Evolutionary conservation across 2,329 filamentous ascomycete species (phyloP).

Genomic region (Monosporascus sp.): DNA sequence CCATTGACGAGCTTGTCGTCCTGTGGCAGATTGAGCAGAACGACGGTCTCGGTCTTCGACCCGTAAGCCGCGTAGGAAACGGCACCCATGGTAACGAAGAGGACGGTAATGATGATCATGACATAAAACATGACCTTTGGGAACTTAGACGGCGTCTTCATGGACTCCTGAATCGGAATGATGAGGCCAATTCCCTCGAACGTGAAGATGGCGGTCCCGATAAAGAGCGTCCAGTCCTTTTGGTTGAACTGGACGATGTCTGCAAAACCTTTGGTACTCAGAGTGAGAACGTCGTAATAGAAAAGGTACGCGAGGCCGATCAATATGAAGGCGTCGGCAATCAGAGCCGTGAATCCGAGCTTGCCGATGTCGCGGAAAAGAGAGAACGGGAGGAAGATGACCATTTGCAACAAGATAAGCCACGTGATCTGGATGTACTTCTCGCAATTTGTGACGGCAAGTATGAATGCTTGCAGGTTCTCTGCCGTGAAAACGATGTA

Average conservation of each 20-base stretch:
- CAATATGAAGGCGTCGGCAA: slow-evolving; percentile 92
- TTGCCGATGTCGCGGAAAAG: slow-evolving; percentile 96
- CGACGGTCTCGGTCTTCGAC: slow-evolving; percentile 90
- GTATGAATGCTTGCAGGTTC: slow-evolving; percentile 90
- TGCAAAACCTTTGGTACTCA: slow-evolving; percentile 68
- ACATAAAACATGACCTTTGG: slow-evolving; percentile 80
- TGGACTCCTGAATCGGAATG: slow-evolving; percentile 96
- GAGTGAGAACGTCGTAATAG: slow-evolving; percentile 87
- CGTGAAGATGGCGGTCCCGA: slow-evolving; percentile 97
- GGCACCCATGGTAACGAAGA: slow-evolving; percentile 88
- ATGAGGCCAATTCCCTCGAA: slow-evolving; percentile 97
- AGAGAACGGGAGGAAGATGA: slow-evolving; percentile 91
- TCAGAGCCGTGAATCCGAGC: slow-evolving; percentile 86
- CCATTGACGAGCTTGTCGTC: slow-evolving; percentile 92
- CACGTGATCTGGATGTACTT: slow-evolving; percentile 80
- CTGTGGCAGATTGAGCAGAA: slow-evolving; percentile 92
- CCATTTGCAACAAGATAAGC: slow-evolving; percentile 90
- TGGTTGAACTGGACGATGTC: slow-evolving; percentile 90
- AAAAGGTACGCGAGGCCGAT: slow-evolving; percentile 90
- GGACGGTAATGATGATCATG: slow-evolving; percentile 89
- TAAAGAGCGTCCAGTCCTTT: slow-evolving; percentile 92
- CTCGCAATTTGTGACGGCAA: slow-evolving; percentile 84
- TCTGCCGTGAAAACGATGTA: slow-evolving; percentile 97
- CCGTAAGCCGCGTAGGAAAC: slow-evolving; percentile 95
- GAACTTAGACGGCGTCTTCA: slow-evolving; percentile 88